Conservation (phyloP, 306 rosid genomes). For the Amphicarpaea edgeworthii region DNA sequence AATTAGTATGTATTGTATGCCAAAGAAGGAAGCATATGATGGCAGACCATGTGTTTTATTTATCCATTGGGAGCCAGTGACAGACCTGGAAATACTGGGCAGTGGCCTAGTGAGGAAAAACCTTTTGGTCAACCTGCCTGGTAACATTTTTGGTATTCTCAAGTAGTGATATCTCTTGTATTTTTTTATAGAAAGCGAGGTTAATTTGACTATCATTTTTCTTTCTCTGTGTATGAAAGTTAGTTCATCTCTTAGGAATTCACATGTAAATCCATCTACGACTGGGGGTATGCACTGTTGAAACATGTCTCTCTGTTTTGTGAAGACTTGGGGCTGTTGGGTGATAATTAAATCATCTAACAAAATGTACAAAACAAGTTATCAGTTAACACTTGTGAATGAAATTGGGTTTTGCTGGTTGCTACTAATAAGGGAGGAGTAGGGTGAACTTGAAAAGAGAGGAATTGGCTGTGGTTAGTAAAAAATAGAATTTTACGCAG, state of each 20-base stretch:
- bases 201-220: constrained; percentile 14
- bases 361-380: constrained; percentile 27
- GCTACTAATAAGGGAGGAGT: constrained; percentile 22
- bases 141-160: background rate
- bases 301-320: constrained; percentile 29
- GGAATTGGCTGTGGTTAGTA: constrained; percentile 8
- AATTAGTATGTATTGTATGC: background rate
- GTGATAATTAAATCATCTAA: constrained; percentile 41
- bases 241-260: constrained; percentile 41
- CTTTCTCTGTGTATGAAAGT: constrained; percentile 20
- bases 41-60: constrained; percentile 35
- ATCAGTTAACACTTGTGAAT: constrained; percentile 34
- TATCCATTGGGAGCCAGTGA: constrained; percentile 8
- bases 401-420: constrained; percentile 14
- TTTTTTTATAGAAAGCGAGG: constrained; percentile 20
- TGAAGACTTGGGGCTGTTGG: constrained; percentile 23
- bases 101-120: constrained; percentile 5
- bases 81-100: constrained; percentile 4
- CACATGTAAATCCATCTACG: constrained; percentile 40
- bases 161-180: background rate
- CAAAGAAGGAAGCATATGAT: constrained; percentile 16
- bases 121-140: constrained; percentile 12
- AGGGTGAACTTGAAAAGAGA: constrained; percentile 33
- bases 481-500: constrained; percentile 25
- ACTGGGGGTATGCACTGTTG: constrained; percentile 37